A percentile compares a stretch with the other conserved stretches of the same genome.
phyloP scores from a whole-genome alignment of 2,329 filamentous ascomycete genomes.

The Fusarium dimerum region DNA sequence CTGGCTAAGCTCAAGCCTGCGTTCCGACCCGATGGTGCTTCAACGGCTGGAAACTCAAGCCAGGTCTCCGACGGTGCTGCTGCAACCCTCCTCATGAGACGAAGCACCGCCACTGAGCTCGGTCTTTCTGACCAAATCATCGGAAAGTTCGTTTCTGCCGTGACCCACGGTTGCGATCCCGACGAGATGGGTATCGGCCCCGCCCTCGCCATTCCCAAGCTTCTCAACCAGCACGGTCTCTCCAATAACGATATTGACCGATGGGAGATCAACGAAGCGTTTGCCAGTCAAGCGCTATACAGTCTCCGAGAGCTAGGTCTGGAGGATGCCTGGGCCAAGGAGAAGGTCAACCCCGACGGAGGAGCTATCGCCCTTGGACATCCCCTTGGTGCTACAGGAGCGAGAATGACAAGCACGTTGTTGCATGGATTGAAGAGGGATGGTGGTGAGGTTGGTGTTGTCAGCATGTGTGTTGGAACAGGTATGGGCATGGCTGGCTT shows the following conservation, averaged over 20 bases:
- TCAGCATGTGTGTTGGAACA: constrained; percentile 88
- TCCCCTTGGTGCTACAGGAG: constrained; percentile 85
- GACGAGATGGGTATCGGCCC: constrained; percentile 96
- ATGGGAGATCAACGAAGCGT: constrained; percentile 93
- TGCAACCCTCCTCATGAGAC: constrained; percentile 79
- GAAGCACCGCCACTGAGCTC: constrained; percentile 74
- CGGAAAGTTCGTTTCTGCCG: constrained; percentile 78
- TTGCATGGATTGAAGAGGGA: constrained; percentile 65
- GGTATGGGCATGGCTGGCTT: constrained; percentile 30
- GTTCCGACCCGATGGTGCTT: constrained; percentile 72
- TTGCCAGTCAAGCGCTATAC: constrained; percentile 67
- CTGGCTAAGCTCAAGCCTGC: constrained; percentile 82
- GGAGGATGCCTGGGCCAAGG: constrained; percentile 60
- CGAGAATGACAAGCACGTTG: constrained; percentile 75
- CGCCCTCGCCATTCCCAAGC: constrained; percentile 79
- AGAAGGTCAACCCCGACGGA: constrained; percentile 85
- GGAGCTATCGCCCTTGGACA: constrained; percentile 94
- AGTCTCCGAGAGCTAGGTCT: constrained; percentile 72
- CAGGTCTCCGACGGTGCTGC: constrained; percentile 90
- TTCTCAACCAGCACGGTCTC: constrained; percentile 71
- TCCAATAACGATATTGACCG: constrained; percentile 69
- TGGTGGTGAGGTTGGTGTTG: constrained; percentile 76
- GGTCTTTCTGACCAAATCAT: constrained; percentile 71
- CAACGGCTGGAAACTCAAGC: constrained; percentile 82
- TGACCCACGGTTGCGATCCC: constrained; percentile 75